phyloP scores from a whole-genome alignment of 345 rosid species.

The Eucalyptus curtisii region DNA sequence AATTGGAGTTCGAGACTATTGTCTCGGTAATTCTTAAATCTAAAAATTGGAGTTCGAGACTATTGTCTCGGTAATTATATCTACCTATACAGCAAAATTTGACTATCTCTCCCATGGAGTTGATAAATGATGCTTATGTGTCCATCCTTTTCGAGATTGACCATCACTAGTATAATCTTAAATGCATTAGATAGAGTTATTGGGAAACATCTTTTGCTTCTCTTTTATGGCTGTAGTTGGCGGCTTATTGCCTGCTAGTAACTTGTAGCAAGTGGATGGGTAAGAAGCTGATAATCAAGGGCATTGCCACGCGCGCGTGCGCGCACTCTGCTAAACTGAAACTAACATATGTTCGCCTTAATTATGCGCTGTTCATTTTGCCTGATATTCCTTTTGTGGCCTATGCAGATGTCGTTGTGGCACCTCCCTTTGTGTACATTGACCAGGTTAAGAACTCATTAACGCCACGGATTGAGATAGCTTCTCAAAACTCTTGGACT shows the following conservation, averaged over 20 bases:
- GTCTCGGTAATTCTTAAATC: no score
- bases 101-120: neutral
- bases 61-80: neutral
- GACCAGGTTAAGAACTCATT: conserved; percentile 67
- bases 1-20: no score
- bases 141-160: neutral
- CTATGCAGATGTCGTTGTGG: conserved; percentile 78
- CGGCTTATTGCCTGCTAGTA: neutral
- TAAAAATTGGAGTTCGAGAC: neutral
- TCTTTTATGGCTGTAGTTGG: neutral
- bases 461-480: conserved; percentile 61
- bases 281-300: neutral
- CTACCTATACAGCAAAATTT: neutral
- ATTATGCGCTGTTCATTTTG: neutral
- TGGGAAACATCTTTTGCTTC: neutral
- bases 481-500: conserved; percentile 96
- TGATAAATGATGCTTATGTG: neutral
- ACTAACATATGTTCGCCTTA: neutral
- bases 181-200: neutral
- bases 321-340: neutral
- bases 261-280: neutral
- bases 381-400: neutral
- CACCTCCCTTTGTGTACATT: conserved; percentile 94
- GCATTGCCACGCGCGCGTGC: neutral
- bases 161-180: neutral